Conservation (phyloP, 768 basidiomycete genomes). For the Xanthoconium purpureum region DNA sequence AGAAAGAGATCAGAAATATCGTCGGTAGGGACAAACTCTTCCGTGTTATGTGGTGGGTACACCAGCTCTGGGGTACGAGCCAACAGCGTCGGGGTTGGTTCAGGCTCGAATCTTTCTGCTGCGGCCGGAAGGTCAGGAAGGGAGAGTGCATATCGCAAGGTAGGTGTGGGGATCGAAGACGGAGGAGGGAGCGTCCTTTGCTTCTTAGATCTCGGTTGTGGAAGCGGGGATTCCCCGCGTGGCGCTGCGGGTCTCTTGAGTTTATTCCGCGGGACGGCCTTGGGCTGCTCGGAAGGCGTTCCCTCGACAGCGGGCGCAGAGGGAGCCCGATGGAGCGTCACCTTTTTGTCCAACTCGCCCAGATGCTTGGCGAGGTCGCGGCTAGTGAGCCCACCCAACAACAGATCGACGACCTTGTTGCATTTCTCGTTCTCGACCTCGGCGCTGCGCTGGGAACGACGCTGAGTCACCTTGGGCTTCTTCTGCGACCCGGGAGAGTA, state of each 20-base stretch:
- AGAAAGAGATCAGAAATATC: slow-evolving; percentile 38
- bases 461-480: slow-evolving; percentile 28
- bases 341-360: slow-evolving; percentile 3
- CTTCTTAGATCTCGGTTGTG: slow-evolving; percentile 9
- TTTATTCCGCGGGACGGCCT: not conserved
- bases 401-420: slow-evolving; percentile 35
- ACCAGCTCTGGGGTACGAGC: slow-evolving; percentile 21
- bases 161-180: not conserved
- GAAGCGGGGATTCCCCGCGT: not conserved
- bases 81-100: not conserved
- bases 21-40: slow-evolving; percentile 33
- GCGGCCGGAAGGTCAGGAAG: not conserved
- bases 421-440: slow-evolving; percentile 39
- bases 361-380: slow-evolving; percentile 27
- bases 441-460: slow-evolving; percentile 32
- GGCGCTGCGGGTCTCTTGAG: slow-evolving; percentile 9
- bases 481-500: slow-evolving; percentile 49
- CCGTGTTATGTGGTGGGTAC: slow-evolving; percentile 4
- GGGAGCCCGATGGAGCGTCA: not conserved
- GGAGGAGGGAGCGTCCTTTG: not conserved
- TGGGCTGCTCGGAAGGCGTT: not conserved
- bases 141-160: not conserved
- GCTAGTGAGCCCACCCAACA: slow-evolving; percentile 35
- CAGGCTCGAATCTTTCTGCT: slow-evolving; percentile 1
- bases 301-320: not conserved